A percentile compares a stretch with the other conserved stretches of the same genome.
phyloP scores from a whole-genome alignment of 108 stramenopile genomes.

The Conticribra guillardii region DNA sequence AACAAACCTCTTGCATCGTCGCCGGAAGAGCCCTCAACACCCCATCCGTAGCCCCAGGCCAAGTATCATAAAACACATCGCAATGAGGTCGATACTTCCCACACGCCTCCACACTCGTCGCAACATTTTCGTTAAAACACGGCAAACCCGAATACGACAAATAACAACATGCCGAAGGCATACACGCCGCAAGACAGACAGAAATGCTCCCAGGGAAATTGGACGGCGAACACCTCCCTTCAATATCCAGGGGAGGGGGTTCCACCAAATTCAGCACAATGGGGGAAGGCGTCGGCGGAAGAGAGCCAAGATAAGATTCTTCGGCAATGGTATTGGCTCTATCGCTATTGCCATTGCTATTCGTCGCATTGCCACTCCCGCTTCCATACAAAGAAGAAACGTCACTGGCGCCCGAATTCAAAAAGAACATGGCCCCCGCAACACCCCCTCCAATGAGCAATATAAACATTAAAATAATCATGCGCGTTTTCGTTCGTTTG shows the following conservation, averaged over 20 bases:
- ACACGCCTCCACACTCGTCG: slow-evolving; percentile 5
- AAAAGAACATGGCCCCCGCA: slow-evolving; percentile 1
- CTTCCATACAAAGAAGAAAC: background rate
- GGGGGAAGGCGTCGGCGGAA: background rate
- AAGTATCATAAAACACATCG: slow-evolving; percentile 33
- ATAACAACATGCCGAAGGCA: slow-evolving; percentile 33
- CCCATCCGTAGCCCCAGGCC: slow-evolving; percentile 31
- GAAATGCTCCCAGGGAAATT: slow-evolving; percentile 35
- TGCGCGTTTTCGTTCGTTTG: too few species aligned
- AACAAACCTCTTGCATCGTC: background rate
- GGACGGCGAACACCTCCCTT: slow-evolving; percentile 31
- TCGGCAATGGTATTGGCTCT: background rate
- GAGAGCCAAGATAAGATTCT: background rate
- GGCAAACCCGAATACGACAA: background rate
- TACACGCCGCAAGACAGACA: slow-evolving; percentile 23
- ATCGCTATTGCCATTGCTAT: background rate
- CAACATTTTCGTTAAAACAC: slow-evolving; percentile 11
- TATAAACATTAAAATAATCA: too few species aligned
- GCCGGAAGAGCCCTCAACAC: slow-evolving; percentile 6
- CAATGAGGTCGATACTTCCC: slow-evolving; percentile 29
- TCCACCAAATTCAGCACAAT: background rate
- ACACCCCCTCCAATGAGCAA: slow-evolving; percentile 1
- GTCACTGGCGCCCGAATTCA: too few species aligned
- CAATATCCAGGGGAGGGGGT: slow-evolving; percentile 22
- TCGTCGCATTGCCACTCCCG: background rate